These are phyloP conservation scores for Colletotrichum higginsianum DNA, from an alignment of 2,329 filamentous ascomycete genomes.

Conservation along the genomic window DNA sequence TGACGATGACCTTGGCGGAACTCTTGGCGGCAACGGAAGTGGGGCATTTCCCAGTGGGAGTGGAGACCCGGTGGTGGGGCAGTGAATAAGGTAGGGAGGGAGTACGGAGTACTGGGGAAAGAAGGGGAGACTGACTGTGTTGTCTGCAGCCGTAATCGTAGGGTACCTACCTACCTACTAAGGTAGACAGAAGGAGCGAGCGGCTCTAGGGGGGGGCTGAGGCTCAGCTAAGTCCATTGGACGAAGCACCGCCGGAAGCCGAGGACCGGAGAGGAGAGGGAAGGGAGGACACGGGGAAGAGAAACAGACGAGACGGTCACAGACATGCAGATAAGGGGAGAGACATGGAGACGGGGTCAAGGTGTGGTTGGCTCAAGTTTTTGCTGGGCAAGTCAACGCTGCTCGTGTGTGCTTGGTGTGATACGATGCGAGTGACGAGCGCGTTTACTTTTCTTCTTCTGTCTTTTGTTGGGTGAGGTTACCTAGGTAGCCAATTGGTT, in stretches of 20 bases:
- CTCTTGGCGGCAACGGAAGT: conserved; percentile 40
- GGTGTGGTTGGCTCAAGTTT: neutral
- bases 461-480: neutral
- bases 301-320: conserved; percentile 11
- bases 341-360: conserved; percentile 4
- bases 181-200: too few relatives aligned
- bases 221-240: too few relatives aligned
- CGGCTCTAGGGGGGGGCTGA: too few relatives aligned
- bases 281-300: conserved; percentile 16
- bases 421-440: neutral
- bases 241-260: neutral
- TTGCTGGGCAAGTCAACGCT: neutral
- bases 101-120: neutral
- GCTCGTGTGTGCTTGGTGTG: neutral
- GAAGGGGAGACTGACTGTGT: neutral
- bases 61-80: conserved; percentile 29
- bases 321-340: neutral
- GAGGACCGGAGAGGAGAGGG: conserved; percentile 14
- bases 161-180: neutral
- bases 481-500: conserved; percentile 9
- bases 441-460: conserved; percentile 4
- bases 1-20: conserved; percentile 42
- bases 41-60: conserved; percentile 26
- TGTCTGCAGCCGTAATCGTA: too few relatives aligned
- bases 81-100: conserved; percentile 1